These are phyloP conservation scores for Sarocladium kiliense DNA, from an alignment of 2,329 filamentous ascomycete genomes.

Conservation along the genomic window DNA sequence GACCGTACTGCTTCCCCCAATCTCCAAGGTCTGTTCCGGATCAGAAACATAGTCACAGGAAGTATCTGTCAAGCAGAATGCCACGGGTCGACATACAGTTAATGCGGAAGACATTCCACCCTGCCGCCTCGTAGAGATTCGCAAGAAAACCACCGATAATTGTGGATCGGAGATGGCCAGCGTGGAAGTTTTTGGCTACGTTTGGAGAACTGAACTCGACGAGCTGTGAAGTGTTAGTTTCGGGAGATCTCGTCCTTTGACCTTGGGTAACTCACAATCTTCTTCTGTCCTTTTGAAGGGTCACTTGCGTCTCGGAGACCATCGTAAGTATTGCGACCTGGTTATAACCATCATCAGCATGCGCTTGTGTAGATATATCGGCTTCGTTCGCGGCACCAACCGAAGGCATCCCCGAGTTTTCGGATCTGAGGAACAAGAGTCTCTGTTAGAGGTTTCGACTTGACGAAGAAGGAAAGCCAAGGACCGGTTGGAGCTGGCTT, in stretches of 20 bases:
- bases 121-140: constrained; percentile 64
- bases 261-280: constrained; percentile 29
- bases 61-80: no score
- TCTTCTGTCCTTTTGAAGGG: constrained; percentile 56
- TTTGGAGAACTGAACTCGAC: constrained; percentile 84
- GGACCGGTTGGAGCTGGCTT: constrained; percentile 62
- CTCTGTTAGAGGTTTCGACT: constrained; percentile 58
- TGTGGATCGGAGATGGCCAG: constrained; percentile 70
- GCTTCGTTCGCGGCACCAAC: constrained; percentile 10
- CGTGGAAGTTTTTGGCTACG: constrained; percentile 81
- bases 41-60: not conserved
- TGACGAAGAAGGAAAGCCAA: constrained; percentile 78
- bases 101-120: constrained; percentile 69
- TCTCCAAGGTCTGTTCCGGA: constrained; percentile 59
- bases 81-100: constrained; percentile 39
- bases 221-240: constrained; percentile 32
- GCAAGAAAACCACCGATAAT: constrained; percentile 75
- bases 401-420: constrained; percentile 49
- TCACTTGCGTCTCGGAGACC: constrained; percentile 59
- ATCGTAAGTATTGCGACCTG: constrained; percentile 27
- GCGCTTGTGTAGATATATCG: not conserved
- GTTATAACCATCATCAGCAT: constrained; percentile 9
- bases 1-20: constrained; percentile 74
- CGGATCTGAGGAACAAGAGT: constrained; percentile 67
- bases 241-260: not conserved